These are phyloP conservation scores for Talaromyces sp. DNA, from an alignment of 2,329 filamentous ascomycete genomes.

Conservation along the genomic window DNA sequence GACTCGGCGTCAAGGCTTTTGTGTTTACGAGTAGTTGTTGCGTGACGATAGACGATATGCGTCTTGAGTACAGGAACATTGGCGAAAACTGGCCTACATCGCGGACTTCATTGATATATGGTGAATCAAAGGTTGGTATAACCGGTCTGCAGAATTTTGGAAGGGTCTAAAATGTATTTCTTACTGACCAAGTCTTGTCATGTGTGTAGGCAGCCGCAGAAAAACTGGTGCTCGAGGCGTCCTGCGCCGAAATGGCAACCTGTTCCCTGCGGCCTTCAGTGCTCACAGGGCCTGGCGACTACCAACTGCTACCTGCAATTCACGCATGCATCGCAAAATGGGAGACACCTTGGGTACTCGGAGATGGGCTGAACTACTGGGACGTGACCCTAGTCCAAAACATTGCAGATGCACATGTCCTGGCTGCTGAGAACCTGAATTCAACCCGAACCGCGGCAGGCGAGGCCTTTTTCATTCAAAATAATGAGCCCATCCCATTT, in stretches of 20 bases:
- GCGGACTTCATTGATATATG: constrained; percentile 35
- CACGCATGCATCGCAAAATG: constrained; percentile 39
- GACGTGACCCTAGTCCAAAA: constrained; percentile 41
- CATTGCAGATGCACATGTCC: constrained; percentile 39
- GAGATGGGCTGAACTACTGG: constrained; percentile 37
- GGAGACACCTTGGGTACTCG: constrained; percentile 38
- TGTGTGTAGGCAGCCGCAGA: constrained; percentile 34
- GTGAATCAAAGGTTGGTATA: constrained; percentile 35
- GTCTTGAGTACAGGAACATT: constrained; percentile 29
- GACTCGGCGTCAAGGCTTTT: constrained; percentile 42
- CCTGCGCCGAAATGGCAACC: constrained; percentile 27
- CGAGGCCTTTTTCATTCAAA: constrained; percentile 42
- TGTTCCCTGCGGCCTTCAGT: constrained; percentile 40
- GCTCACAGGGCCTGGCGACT: constrained; percentile 38
- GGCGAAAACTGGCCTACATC: constrained; percentile 35
- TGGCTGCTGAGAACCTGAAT: constrained; percentile 39
- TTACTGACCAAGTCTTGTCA: not conserved
- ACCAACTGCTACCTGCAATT: constrained; percentile 36
- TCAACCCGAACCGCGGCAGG: constrained; percentile 35
- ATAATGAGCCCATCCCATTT: constrained; percentile 41
- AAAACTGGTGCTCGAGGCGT: constrained; percentile 33
- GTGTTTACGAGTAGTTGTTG: constrained; percentile 54
- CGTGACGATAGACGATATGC: constrained; percentile 47
- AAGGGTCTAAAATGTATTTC: too few relatives aligned
- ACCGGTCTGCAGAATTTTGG: not conserved